phyloP scores from a whole-genome alignment of 2,329 filamentous ascomycete species.

The Taxawa tesnikishii region DNA sequence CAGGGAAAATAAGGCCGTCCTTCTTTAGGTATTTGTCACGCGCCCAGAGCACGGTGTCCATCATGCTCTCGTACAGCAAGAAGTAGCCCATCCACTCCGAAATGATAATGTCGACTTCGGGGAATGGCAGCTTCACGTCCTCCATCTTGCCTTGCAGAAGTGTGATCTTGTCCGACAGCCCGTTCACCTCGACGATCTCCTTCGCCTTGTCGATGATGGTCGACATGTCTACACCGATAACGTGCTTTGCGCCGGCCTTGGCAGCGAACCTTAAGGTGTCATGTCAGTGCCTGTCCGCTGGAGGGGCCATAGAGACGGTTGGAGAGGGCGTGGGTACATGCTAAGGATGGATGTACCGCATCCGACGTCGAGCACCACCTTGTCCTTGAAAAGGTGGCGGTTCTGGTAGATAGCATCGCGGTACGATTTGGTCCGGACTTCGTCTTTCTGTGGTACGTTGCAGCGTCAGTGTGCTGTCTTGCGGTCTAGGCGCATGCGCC shows the following conservation, averaged over 20 bases:
- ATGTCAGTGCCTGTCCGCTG: constrained; percentile 3
- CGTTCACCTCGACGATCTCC: constrained; percentile 87
- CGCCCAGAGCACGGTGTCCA: constrained; percentile 95
- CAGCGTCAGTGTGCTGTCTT: background rate
- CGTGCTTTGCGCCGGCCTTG: constrained; percentile 92
- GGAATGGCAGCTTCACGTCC: constrained; percentile 84
- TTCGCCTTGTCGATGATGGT: constrained; percentile 98
- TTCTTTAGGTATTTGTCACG: constrained; percentile 81
- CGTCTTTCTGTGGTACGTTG: constrained; percentile 68
- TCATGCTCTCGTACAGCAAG: constrained; percentile 95
- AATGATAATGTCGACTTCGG: constrained; percentile 98
- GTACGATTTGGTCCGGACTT: constrained; percentile 92
- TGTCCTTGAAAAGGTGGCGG: constrained; percentile 83
- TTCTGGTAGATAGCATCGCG: constrained; percentile 97
- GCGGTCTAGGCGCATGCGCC: constrained; percentile 4
- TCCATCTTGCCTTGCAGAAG: constrained; percentile 99
- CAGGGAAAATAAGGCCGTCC: constrained; percentile 81
- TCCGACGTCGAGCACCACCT: constrained; percentile 90
- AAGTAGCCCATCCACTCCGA: constrained; percentile 99
- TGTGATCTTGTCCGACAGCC: constrained; percentile 90
- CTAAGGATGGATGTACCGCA: constrained; percentile 96
- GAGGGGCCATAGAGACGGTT: constrained; percentile 3
- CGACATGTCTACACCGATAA: constrained; percentile 98
- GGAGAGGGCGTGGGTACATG: constrained; percentile 53
- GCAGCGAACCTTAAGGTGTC: constrained; percentile 62